Base-by-base conservation (phyloP, 2,329 filamentous ascomycete genomes). In the Pestalotiopsis sp. region DNA sequence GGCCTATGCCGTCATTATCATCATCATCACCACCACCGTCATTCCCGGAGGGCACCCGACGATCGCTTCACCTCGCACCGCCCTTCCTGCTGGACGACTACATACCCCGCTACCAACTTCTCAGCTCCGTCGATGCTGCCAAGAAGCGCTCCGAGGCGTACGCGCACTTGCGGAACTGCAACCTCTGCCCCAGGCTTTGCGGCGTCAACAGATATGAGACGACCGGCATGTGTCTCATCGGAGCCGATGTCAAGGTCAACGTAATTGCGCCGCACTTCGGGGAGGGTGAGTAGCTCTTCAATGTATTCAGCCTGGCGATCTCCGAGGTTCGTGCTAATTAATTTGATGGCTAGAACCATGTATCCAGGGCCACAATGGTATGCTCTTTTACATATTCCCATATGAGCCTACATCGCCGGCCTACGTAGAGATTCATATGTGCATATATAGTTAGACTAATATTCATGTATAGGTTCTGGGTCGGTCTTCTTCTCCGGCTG, bases 201-300 rank as follows among this genome's bases (percentile, higher is more conserved):
- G 89, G 90, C 66, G 92, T 95, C 41, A 94, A 97, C 78, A 89
- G 93, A n/a, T 94, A 90, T 74, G 89, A 95, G 79, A 91, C 86
- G 72, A 93, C 92, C 1, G 93, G 93, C 14, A 86, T 92, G 75
- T 97, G 93, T 76, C 83, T 96, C 69, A 92, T 96, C 72, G 93
- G 93, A 14, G 86, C 91, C 69, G 91, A 87, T 61, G 92, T 90
- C 67, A 94, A 93, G 75, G 92, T 96, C 72, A 94, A 93, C 77
- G 92, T 93, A 7, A 93, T 97, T 72, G 93, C 93, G 68, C 93
- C 93, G 64, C 93, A 96, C 79, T 95, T 95, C 77, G 93, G 93
- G 58, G 93, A 95, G 84, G 89, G 86, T 87, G 71, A 72, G 83
- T 39, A 79, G 17, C 63, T 25, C 3, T 57, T 23, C 17, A 17